These are phyloP conservation scores for Juncus inflexus DNA, from an alignment of 176 grass and related monocot genomes.

Conservation along the genomic window DNA sequence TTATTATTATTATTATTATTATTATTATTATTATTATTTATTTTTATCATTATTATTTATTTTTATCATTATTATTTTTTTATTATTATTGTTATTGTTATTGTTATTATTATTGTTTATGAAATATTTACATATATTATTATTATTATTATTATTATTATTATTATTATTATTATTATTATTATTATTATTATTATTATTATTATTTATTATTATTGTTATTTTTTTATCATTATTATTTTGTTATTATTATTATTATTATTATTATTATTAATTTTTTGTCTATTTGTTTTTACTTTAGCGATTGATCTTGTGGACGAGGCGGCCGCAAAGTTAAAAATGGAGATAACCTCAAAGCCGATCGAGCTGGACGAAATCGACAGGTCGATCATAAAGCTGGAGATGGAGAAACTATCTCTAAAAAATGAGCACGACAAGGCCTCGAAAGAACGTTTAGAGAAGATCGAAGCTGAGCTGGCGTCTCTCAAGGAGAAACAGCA, in stretches of 20 bases:
- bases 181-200: too few species aligned
- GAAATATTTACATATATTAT: too few species aligned
- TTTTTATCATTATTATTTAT: too few species aligned
- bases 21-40: too few species aligned
- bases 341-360: slow-evolving; percentile 97
- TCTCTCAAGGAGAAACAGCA: slow-evolving; percentile 83
- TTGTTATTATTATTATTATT: neutral
- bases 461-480: slow-evolving; percentile 77
- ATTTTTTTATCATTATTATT: neutral
- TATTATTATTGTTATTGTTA: too few species aligned
- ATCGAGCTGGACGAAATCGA: slow-evolving; percentile 88
- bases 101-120: too few species aligned
- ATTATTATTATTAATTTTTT: neutral
- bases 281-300: slow-evolving; percentile 43
- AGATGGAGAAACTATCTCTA: slow-evolving; percentile 95
- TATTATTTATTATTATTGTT: too few species aligned
- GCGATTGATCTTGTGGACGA: slow-evolving; percentile 98
- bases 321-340: slow-evolving; percentile 92
- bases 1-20: too few species aligned
- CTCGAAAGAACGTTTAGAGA: slow-evolving; percentile 76
- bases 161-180: too few species aligned
- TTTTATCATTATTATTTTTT: too few species aligned
- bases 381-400: slow-evolving; percentile 86
- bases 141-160: too few species aligned
- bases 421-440: slow-evolving; percentile 89